phyloP scores from a whole-genome alignment of 768 basidiomycete genomes.

The Sporobolomyces phaffii region DNA sequence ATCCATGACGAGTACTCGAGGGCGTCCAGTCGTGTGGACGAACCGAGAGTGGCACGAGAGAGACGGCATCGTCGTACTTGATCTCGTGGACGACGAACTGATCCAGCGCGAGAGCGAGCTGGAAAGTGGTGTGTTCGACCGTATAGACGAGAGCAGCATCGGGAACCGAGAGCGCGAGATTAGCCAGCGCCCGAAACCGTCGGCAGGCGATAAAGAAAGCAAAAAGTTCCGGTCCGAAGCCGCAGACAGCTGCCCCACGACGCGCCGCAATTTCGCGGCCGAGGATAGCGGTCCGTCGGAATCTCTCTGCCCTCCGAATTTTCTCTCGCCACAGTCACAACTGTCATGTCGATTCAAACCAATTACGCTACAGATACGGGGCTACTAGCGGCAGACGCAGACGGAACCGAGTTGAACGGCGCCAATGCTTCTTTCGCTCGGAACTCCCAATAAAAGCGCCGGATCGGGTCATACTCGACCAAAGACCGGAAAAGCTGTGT shows the following conservation, averaged over 20 bases:
- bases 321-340: no score
- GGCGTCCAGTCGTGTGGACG: conserved; percentile 50
- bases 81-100: background rate
- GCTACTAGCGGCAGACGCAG: no score
- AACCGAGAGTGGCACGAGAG: background rate
- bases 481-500: conserved; percentile 15
- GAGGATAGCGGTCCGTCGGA: no score
- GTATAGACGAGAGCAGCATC: background rate
- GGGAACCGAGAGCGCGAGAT: background rate
- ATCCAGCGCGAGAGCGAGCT: background rate
- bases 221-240: no score
- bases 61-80: background rate
- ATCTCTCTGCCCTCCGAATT: no score
- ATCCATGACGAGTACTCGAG: conserved; percentile 79
- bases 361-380: background rate
- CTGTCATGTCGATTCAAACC: no score
- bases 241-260: no score
- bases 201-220: no score
- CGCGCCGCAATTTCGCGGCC: no score
- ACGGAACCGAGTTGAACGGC: background rate
- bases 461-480: conserved; percentile 43
- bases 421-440: conserved; percentile 30
- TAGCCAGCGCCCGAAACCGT: no score
- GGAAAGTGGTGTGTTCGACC: background rate
- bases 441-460: conserved; percentile 45